These are phyloP conservation scores for Pseudocercospora pini-densiflorae DNA, from an alignment of 2,329 filamentous ascomycete species.

Conservation along the genomic window DNA sequence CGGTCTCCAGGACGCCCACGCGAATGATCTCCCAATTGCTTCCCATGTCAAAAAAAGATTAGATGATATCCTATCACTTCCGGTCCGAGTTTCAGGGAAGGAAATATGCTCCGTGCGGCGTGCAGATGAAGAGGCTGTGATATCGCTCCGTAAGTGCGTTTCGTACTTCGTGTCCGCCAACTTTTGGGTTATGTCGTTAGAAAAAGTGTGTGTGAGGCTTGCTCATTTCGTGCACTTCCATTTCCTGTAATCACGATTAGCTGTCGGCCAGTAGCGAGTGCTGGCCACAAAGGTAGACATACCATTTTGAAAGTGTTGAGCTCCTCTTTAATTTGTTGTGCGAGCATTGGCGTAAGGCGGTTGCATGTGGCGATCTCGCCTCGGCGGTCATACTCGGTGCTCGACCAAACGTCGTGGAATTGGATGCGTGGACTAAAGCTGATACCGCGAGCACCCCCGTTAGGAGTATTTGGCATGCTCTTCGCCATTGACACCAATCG, in stretches of 20 bases:
- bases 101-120: constrained; percentile 20
- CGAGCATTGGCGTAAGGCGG: constrained; percentile 91
- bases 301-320: constrained; percentile 99
- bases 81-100: constrained; percentile 8
- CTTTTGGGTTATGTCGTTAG: constrained; percentile 60
- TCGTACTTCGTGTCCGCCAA: constrained; percentile 24
- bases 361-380: constrained; percentile 99
- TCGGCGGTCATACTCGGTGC: constrained; percentile 91
- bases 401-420: constrained; percentile 96
- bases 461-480: constrained; percentile 79
- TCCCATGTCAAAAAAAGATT: constrained; percentile 25
- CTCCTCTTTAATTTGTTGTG: constrained; percentile 99
- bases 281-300: constrained; percentile 43
- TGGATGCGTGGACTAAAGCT: constrained; percentile 89
- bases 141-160: constrained; percentile 27
- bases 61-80: constrained; percentile 27
- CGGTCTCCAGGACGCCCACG: constrained; percentile 10
- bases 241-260: constrained; percentile 72
- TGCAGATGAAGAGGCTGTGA: constrained; percentile 17
- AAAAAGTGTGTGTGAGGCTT: constrained; percentile 99
- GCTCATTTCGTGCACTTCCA: constrained; percentile 98
- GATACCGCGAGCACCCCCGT: constrained; percentile 65
- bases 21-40: constrained; percentile 19
- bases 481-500: constrained; percentile 74
- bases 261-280: constrained; percentile 17